Evolutionary conservation across 1,284 basidiomycete species (phyloP).

Genomic region (Cryptococcus depauperatus): DNA sequence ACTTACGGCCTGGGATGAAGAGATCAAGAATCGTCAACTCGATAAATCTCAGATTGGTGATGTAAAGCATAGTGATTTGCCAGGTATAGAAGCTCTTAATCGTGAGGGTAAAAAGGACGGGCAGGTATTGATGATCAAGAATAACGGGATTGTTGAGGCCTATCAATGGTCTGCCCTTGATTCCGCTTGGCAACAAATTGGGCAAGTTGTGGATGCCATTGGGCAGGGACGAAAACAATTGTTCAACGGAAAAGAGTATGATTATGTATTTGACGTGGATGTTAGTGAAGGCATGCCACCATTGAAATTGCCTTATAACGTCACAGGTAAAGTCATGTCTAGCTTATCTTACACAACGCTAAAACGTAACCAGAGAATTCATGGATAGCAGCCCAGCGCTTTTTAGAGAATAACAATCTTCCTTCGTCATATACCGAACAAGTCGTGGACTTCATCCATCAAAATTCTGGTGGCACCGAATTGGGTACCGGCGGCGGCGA

Average conservation of each 20-base stretch:
- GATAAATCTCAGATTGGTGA: conserved; percentile 75
- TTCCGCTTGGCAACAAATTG: conserved; percentile 80
- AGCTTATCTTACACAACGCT: neutral
- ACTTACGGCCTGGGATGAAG: conserved; percentile 61
- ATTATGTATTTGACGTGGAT: conserved; percentile 98
- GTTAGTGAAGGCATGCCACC: conserved; percentile 87
- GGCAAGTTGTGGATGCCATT: conserved; percentile 90
- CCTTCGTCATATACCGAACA: conserved; percentile 78
- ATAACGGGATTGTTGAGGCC: conserved; percentile 69
- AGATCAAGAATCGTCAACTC: conserved; percentile 52
- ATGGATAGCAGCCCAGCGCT: conserved; percentile 79
- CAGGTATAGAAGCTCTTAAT: conserved; percentile 70
- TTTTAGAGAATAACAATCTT: conserved; percentile 76
- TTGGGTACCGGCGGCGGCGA: conserved; percentile 45
- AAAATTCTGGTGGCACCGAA: conserved; percentile 69
- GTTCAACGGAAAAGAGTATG: conserved; percentile 86
- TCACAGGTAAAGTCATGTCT: conserved; percentile 53
- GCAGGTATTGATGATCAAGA: conserved; percentile 83
- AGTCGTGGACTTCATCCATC: conserved; percentile 88
- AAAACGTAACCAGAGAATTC: conserved; percentile 90
- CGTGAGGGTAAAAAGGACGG: conserved; percentile 80
- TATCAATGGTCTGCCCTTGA: conserved; percentile 72
- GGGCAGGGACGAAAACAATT: conserved; percentile 79
- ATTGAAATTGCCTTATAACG: conserved; percentile 90
- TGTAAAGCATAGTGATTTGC: conserved; percentile 79